Evolutionary conservation across 1,284 basidiomycete genomes (phyloP).

Genomic region (Ceraceosorus bombacis): DNA sequence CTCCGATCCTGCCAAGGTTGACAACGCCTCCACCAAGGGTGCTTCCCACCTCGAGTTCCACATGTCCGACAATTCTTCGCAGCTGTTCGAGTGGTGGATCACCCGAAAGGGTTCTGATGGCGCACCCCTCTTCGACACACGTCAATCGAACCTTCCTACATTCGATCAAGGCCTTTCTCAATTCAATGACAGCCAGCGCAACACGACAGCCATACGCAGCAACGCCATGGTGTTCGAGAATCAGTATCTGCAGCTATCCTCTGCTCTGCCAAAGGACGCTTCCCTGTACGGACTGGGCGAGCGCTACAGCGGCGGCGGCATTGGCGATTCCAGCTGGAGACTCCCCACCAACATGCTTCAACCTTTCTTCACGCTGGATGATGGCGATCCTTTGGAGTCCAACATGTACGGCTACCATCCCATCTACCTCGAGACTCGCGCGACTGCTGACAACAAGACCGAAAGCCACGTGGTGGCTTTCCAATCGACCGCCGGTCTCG

Average conservation of each 20-base stretch:
- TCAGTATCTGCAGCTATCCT: constrained; percentile 61
- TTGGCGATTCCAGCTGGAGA: constrained; percentile 51
- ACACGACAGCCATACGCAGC: constrained; percentile 33
- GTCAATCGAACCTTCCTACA: constrained; percentile 44
- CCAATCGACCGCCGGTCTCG: constrained; percentile 30
- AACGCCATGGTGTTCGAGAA: constrained; percentile 57
- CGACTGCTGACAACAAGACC: constrained; percentile 48
- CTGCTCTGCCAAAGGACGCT: constrained; percentile 50
- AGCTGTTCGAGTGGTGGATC: constrained; percentile 70
- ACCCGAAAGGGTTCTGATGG: constrained; percentile 54
- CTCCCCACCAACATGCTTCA: constrained; percentile 60
- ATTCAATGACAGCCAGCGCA: constrained; percentile 19
- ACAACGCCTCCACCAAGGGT: constrained; percentile 17
- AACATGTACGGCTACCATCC: constrained; percentile 64
- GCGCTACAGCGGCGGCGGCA: constrained; percentile 55
- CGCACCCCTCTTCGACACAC: constrained; percentile 66
- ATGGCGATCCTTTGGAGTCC: constrained; percentile 17
- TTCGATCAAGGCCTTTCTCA: constrained; percentile 23
- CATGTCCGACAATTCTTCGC: constrained; percentile 50
- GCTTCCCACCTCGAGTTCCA: constrained; percentile 56
- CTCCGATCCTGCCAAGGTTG: constrained; percentile 20
- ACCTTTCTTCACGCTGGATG: constrained; percentile 63
- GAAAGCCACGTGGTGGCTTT: constrained; percentile 22
- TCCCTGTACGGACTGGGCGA: constrained; percentile 75
- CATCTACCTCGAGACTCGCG: constrained; percentile 62